These are phyloP conservation scores for Coccomyxa sp. DNA, from an alignment of 139 green algal genomes.

Conservation along the genomic window DNA sequence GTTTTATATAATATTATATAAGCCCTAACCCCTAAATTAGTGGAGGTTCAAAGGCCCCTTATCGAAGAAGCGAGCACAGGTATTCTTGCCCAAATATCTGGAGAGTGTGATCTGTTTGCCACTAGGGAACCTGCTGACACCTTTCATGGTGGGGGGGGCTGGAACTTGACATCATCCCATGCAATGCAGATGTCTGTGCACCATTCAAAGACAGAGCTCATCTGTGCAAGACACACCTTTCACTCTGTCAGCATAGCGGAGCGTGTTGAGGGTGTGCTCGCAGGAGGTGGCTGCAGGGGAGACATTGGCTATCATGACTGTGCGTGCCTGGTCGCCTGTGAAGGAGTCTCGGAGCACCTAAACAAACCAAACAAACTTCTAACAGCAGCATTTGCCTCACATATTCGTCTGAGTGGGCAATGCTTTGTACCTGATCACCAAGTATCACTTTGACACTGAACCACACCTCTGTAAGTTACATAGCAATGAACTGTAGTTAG, in stretches of 20 bases:
- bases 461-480: not conserved
- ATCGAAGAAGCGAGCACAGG: too few relatives aligned
- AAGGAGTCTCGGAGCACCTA: constrained; percentile 52
- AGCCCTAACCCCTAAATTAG: too few relatives aligned
- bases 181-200: too few relatives aligned
- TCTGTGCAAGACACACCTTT: constrained; percentile 45
- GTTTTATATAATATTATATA: too few relatives aligned
- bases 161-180: too few relatives aligned
- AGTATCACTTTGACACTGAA: not conserved
- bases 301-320: constrained; percentile 99
- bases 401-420: not conserved
- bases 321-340: constrained; percentile 68
- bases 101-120: too few relatives aligned
- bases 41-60: too few relatives aligned
- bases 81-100: too few relatives aligned
- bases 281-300: constrained; percentile 77
- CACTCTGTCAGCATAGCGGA: constrained; percentile 96
- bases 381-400: not conserved
- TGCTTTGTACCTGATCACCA: not conserved
- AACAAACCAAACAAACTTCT: not conserved
- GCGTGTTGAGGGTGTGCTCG: constrained; percentile 98
- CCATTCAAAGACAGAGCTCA: too few relatives aligned
- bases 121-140: too few relatives aligned
- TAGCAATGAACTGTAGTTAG: too few relatives aligned
- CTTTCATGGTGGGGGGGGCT: too few relatives aligned